phyloP scores from a whole-genome alignment of 208 protist species.

The Leishmania arabica region DNA sequence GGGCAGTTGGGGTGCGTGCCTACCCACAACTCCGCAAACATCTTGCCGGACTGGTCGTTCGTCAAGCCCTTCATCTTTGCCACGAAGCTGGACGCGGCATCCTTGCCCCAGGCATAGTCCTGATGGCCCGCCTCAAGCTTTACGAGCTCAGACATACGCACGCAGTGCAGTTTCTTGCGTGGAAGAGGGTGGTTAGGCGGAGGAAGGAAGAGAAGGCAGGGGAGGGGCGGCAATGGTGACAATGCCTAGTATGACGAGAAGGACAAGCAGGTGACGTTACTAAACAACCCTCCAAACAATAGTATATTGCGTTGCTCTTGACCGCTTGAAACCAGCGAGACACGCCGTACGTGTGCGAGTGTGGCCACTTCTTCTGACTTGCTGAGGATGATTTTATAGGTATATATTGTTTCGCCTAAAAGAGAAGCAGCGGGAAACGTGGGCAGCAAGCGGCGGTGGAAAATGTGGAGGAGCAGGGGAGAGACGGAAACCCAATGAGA shows the following conservation, averaged over 20 bases:
- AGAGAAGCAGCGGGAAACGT: background rate
- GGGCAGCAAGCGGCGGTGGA: background rate
- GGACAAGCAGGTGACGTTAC: background rate
- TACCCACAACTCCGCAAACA: conserved; percentile 98
- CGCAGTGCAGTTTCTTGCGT: no score
- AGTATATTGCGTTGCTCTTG: background rate
- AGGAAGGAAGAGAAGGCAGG: background rate
- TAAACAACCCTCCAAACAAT: no score
- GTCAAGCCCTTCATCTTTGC: conserved; percentile 75
- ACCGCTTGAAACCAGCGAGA: background rate
- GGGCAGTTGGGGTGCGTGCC: conserved; percentile 96
- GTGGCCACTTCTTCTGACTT: background rate
- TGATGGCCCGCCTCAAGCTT: conserved; percentile 73
- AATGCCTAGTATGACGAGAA: background rate
- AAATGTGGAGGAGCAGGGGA: background rate
- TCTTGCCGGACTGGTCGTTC: conserved; percentile 49
- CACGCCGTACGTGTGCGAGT: background rate
- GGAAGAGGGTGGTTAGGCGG: background rate
- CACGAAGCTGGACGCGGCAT: conserved; percentile 78
- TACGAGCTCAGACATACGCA: conserved; percentile 42
- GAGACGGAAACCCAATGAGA: background rate
- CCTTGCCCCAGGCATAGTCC: conserved; percentile 89
- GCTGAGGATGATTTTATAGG: background rate
- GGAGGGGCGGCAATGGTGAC: background rate
- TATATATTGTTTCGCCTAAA: background rate